Evolutionary conservation across 345 rosid genomes (phyloP).

Genomic region (Conringia planisiliqua): DNA sequence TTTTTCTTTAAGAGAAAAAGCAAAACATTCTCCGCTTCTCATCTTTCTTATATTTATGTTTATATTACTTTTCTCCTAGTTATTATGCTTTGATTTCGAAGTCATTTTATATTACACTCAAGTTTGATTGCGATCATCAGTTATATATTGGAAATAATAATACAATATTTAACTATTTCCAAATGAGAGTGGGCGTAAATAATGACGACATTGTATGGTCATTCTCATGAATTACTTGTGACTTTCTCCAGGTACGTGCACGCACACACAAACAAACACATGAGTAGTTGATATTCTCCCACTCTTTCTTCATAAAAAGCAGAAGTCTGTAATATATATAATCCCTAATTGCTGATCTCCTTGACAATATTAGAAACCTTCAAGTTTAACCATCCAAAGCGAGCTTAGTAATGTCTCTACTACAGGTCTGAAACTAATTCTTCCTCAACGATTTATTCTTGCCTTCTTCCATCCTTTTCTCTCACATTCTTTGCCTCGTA

Average conservation of each 20-base stretch:
- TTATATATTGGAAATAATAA: not conserved
- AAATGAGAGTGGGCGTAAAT: not conserved
- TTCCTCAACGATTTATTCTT: not conserved
- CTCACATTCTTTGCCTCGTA: not conserved
- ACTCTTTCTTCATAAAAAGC: conserved; percentile 1
- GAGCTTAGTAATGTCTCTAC: conserved; percentile 21
- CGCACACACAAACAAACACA: conserved; percentile 15
- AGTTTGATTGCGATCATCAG: not conserved
- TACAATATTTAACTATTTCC: not conserved
- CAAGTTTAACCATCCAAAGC: not conserved
- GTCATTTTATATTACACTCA: not conserved
- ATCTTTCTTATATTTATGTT: not conserved
- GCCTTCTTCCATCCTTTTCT: not conserved
- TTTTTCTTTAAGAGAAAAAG: not conserved
- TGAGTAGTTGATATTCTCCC: conserved; percentile 2
- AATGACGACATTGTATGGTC: conserved; percentile 28
- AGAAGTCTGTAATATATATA: not conserved
- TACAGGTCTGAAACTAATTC: conserved; percentile 21
- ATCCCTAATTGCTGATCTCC: not conserved
- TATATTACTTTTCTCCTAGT: not conserved
- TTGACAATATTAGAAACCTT: not conserved
- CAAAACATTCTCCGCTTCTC: not conserved
- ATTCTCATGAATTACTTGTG: conserved; percentile 21
- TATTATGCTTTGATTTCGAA: not conserved
- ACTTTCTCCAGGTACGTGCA: conserved; percentile 24